A percentile compares a stretch with the other conserved stretches of the same genome.
These are phyloP conservation scores for Clarkia xantiana DNA, from an alignment of 345 rosid genomes.

Conservation along the genomic window DNA sequence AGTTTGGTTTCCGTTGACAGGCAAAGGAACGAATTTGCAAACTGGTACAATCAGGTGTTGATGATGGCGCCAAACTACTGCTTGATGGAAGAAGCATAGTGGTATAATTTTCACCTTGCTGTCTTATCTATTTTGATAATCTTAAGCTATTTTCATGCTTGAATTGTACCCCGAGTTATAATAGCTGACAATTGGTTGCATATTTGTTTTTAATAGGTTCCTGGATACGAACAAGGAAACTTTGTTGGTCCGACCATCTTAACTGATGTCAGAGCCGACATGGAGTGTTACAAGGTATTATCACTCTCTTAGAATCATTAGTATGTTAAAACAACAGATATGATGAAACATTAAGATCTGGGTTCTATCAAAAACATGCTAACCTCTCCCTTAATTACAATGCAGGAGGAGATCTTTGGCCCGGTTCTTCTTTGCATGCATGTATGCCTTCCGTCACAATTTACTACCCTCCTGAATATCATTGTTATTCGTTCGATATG, in stretches of 20 bases:
- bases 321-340: not conserved
- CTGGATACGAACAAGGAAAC: conserved; percentile 75
- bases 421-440: conserved; percentile 91
- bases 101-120: conserved; percentile 22
- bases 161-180: not conserved
- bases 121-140: not conserved
- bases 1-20: conserved; percentile 26
- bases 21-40: conserved; percentile 73
- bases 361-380: not conserved
- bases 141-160: not conserved
- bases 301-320: conserved; percentile 3
- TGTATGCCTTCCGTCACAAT: conserved; percentile 22
- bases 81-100: conserved; percentile 76
- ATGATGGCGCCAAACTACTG: conserved; percentile 63
- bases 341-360: not conserved
- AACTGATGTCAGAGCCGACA: conserved; percentile 63
- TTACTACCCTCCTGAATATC: not conserved
- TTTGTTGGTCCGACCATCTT: conserved; percentile 86
- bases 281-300: conserved; percentile 92
- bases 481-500: not conserved
- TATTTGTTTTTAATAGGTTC: conserved; percentile 34
- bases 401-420: conserved; percentile 95
- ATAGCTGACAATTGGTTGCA: not conserved
- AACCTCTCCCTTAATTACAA: conserved; percentile 3
- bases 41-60: conserved; percentile 67